These are phyloP conservation scores for Lecanicillium sp. DNA, from an alignment of 2,329 filamentous ascomycete genomes.

Conservation along the genomic window DNA sequence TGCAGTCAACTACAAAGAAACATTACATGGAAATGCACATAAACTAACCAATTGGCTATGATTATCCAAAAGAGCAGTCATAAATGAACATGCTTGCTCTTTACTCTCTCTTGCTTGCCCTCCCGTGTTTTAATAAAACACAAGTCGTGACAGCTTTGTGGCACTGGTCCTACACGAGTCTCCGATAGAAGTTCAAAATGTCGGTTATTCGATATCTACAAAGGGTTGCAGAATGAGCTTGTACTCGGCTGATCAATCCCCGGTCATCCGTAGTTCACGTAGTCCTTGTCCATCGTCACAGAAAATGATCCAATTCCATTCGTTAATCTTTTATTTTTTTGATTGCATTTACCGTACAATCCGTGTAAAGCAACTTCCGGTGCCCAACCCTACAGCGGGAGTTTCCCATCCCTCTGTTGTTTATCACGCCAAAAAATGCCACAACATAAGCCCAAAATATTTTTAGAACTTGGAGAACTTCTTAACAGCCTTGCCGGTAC, in stretches of 20 bases:
- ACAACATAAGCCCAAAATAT: constrained; percentile 36
- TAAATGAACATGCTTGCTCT: too few relatives aligned
- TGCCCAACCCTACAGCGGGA: constrained; percentile 35
- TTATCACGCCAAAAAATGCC: constrained; percentile 53
- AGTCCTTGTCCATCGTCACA: background rate
- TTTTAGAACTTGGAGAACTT: constrained; percentile 96
- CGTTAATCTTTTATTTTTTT: constrained; percentile 37
- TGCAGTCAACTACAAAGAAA: background rate
- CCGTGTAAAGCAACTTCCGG: constrained; percentile 37
- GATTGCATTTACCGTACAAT: constrained; percentile 42
- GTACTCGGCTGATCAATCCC: too few relatives aligned
- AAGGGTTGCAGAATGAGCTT: too few relatives aligned
- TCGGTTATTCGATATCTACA: too few relatives aligned
- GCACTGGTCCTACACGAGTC: too few relatives aligned
- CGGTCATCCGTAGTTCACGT: background rate
- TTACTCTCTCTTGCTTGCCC: too few relatives aligned
- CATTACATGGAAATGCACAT: too few relatives aligned
- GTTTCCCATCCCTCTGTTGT: constrained; percentile 33
- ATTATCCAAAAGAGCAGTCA: too few relatives aligned
- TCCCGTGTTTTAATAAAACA: too few relatives aligned
- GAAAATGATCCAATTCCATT: constrained; percentile 24
- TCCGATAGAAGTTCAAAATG: too few relatives aligned
- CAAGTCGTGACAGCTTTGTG: too few relatives aligned
- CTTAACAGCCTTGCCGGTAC: constrained; percentile 97
- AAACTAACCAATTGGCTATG: too few relatives aligned